These are phyloP conservation scores for Cryptosporidium felis DNA, from an alignment of 169 alveolate genomes.

Conservation along the genomic window DNA sequence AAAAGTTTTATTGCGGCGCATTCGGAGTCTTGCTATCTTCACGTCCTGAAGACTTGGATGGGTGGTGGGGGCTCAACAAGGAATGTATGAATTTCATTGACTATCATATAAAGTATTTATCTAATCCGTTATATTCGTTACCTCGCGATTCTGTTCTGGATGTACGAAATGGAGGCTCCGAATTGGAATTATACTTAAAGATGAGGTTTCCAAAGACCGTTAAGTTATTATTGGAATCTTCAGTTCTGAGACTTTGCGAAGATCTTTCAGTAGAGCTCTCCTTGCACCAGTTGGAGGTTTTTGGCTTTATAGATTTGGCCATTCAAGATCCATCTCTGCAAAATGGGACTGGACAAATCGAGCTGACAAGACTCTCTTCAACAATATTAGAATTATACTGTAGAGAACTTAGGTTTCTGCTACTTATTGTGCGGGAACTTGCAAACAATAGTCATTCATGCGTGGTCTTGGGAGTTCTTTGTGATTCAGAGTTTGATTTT, in stretches of 20 bases:
- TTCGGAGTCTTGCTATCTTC: constrained; percentile 31
- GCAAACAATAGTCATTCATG: constrained; percentile 65
- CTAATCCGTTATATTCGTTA: constrained; percentile 44
- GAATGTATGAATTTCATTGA: constrained; percentile 37
- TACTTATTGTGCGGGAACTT: constrained; percentile 21
- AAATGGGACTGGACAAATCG: background rate
- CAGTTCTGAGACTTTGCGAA: constrained; percentile 25
- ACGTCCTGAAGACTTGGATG: constrained; percentile 56
- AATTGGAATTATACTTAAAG: background rate
- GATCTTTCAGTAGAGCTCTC: constrained; percentile 64
- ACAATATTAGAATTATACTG: constrained; percentile 45
- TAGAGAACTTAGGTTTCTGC: constrained; percentile 39
- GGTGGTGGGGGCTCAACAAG: constrained; percentile 60
- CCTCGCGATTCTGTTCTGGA: constrained; percentile 55
- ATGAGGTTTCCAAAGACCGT: constrained; percentile 12
- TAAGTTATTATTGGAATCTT: background rate
- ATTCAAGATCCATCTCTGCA: constrained; percentile 43
- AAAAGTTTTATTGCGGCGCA: constrained; percentile 38
- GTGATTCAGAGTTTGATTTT: constrained; percentile 31
- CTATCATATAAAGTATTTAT: constrained; percentile 4
- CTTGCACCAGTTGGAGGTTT: constrained; percentile 49
- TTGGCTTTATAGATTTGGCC: constrained; percentile 58
- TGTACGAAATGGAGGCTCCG: background rate
- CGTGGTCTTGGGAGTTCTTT: constrained; percentile 45
- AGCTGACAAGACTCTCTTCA: background rate